A percentile compares a stretch with the other conserved stretches of the same genome.
phyloP scores from a whole-genome alignment of 2,329 filamentous ascomycete genomes.

The Chrysosporium queenslandicum region DNA sequence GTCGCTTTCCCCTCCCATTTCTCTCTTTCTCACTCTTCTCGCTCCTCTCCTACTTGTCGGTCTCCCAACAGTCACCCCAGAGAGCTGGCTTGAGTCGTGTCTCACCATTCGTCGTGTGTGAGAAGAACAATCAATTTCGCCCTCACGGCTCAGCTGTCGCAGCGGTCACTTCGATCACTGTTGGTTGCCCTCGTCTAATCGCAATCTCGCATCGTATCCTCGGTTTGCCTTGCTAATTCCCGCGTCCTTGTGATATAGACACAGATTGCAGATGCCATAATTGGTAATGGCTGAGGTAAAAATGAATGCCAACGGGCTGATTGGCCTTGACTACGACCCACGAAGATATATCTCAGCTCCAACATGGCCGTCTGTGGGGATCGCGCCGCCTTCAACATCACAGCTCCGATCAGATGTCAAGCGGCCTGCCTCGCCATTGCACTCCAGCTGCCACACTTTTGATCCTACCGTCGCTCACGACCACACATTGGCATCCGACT shows the following conservation, averaged over 20 bases:
- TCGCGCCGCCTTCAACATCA: constrained; percentile 6
- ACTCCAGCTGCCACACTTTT: constrained; percentile 36
- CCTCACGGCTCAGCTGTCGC: not conserved
- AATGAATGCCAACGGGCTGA: constrained; percentile 37
- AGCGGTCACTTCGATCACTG: constrained; percentile 2
- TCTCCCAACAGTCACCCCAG: not conserved
- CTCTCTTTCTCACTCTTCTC: constrained; percentile 20
- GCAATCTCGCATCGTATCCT: constrained; percentile 1
- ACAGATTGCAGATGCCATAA: constrained; percentile 17
- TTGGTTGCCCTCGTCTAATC: not conserved
- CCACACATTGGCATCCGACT: constrained; percentile 37
- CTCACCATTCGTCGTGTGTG: not conserved
- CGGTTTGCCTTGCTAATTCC: not conserved
- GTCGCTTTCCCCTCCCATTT: constrained; percentile 14
- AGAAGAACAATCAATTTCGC: not conserved
- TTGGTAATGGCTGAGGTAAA: constrained; percentile 36
- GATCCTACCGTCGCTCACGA: constrained; percentile 33
- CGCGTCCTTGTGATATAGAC: not conserved
- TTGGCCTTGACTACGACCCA: constrained; percentile 41
- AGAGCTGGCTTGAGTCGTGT: constrained; percentile 1
- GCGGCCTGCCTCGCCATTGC: constrained; percentile 36
- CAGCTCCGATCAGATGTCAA: constrained; percentile 26
- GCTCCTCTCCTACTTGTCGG: not conserved
- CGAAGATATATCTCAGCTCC: constrained; percentile 30
- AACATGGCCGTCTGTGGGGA: constrained; percentile 9